Percentiles rank a stretch among this genome's conserved stretches.
Conservation (phyloP, 2,329 filamentous ascomycete genomes). For the Chrysoporthe cubensis region DNA sequence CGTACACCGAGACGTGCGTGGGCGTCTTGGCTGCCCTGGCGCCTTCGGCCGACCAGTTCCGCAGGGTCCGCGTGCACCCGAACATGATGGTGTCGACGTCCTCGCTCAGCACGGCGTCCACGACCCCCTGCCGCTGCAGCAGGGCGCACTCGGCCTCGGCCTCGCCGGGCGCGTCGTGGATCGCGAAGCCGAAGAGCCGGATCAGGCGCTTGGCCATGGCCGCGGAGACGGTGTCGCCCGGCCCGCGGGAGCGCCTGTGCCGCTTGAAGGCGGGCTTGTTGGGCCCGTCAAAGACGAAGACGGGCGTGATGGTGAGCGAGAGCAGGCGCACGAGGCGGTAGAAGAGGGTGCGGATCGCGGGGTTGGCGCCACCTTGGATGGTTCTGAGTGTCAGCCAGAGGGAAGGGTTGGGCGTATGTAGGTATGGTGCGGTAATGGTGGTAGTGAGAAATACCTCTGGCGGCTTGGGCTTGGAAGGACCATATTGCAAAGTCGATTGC, state of each 20-base stretch:
- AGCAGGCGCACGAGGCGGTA: constrained; percentile 74
- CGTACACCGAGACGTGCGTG: constrained; percentile 86
- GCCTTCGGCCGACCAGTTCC: constrained; percentile 81
- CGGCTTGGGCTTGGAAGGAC: constrained; percentile 91
- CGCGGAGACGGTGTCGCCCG: constrained; percentile 68
- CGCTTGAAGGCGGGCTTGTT: constrained; percentile 75
- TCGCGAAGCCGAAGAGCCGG: constrained; percentile 80
- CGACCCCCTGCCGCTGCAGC: constrained; percentile 78
- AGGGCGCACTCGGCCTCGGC: constrained; percentile 95
- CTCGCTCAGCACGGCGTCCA: constrained; percentile 93
- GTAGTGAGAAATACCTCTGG: constrained; percentile 57
- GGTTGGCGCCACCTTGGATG: constrained; percentile 75
- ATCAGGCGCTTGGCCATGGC: constrained; percentile 83
- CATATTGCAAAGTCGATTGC: constrained; percentile 96
- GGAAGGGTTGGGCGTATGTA: constrained; percentile 21
- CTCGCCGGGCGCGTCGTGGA: constrained; percentile 88
- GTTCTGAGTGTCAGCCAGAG: neutral
- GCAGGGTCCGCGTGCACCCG: constrained; percentile 76
- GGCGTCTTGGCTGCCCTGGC: constrained; percentile 66
- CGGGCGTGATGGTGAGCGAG: constrained; percentile 51
- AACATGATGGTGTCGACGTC: constrained; percentile 99
- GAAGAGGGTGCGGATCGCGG: constrained; percentile 88
- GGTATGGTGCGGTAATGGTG: neutral
- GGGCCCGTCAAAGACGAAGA: constrained; percentile 59
- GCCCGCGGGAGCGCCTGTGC: constrained; percentile 71